A percentile compares a stretch with the other conserved stretches of the same genome.
These are phyloP conservation scores for Penicillium sp. DNA, from an alignment of 2,329 filamentous ascomycete species.

Conservation along the genomic window DNA sequence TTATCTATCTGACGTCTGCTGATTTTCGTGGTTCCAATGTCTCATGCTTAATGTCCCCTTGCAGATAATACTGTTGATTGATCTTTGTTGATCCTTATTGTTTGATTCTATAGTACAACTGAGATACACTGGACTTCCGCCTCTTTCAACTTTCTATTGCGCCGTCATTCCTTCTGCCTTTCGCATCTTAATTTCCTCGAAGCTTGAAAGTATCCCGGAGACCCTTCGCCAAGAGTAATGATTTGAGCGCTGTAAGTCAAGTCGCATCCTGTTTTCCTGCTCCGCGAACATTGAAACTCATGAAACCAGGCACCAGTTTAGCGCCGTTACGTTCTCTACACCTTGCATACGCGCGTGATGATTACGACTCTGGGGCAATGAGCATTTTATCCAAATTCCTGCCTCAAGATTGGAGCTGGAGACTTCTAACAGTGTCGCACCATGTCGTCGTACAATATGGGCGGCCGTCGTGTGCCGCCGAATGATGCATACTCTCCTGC, in stretches of 20 bases:
- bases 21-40: constrained; percentile 4
- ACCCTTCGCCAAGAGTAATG: constrained; percentile 12
- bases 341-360: constrained; percentile 29
- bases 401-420: constrained; percentile 31
- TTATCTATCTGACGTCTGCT: constrained; percentile 22
- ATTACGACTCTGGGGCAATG: constrained; percentile 29
- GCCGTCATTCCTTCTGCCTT: background rate
- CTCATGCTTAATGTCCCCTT: constrained; percentile 9
- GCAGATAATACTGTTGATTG: constrained; percentile 9
- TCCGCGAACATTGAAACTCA: background rate
- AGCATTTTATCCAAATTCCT: constrained; percentile 27
- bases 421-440: constrained; percentile 29
- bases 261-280: background rate
- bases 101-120: constrained; percentile 10
- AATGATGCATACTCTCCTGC: constrained; percentile 27
- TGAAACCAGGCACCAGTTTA: background rate
- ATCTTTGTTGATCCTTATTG: constrained; percentile 8
- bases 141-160: background rate
- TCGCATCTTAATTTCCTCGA: constrained; percentile 6
- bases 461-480: constrained; percentile 33
- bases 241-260: constrained; percentile 10
- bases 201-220: constrained; percentile 9
- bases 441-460: constrained; percentile 42
- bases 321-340: constrained; percentile 1
- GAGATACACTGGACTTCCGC: constrained; percentile 11